Percentiles rank a stretch among this genome's conserved stretches.
These are phyloP conservation scores for Fusarium sp. DNA, from an alignment of 2,329 filamentous ascomycete genomes.

Conservation along the genomic window DNA sequence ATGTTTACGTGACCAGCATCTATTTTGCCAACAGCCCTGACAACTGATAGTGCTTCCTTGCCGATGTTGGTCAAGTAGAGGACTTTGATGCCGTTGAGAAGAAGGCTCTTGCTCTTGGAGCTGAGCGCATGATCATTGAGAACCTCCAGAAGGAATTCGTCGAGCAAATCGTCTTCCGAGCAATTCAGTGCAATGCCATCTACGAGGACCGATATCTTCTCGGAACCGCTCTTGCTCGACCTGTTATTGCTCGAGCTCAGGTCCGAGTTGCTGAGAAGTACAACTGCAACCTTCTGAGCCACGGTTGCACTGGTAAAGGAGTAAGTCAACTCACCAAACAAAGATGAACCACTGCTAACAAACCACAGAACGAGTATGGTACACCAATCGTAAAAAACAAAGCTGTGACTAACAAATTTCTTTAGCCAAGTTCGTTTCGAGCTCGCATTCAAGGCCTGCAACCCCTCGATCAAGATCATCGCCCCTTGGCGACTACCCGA, in stretches of 20 bases:
- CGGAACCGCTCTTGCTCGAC: slow-evolving; percentile 71
- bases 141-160: slow-evolving; percentile 79
- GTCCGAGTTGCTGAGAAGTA: slow-evolving; percentile 52
- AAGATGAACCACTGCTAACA: slow-evolving; percentile 1
- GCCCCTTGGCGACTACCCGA: slow-evolving; percentile 78
- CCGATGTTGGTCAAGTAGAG: slow-evolving; percentile 76
- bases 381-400: neutral
- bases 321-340: slow-evolving; percentile 51
- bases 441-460: slow-evolving; percentile 57
- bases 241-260: slow-evolving; percentile 70
- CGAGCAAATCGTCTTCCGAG: slow-evolving; percentile 80
- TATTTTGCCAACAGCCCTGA: slow-evolving; percentile 1
- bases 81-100: slow-evolving; percentile 76
- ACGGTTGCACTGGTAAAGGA: slow-evolving; percentile 72
- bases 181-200: slow-evolving; percentile 68
- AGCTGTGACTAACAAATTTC: slow-evolving; percentile 11
- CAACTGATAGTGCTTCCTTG: slow-evolving; percentile 57
- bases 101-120: slow-evolving; percentile 66
- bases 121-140: slow-evolving; percentile 60
- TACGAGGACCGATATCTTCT: slow-evolving; percentile 55
- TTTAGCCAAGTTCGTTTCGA: slow-evolving; percentile 55
- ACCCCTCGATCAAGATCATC: slow-evolving; percentile 75
- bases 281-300: slow-evolving; percentile 56
- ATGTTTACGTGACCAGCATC: neutral
- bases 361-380: slow-evolving; percentile 47